A percentile compares a stretch with the other conserved stretches of the same genome.
Evolutionary conservation across 768 basidiomycete genomes (phyloP).

Genomic region (Amanita jacksonii): DNA sequence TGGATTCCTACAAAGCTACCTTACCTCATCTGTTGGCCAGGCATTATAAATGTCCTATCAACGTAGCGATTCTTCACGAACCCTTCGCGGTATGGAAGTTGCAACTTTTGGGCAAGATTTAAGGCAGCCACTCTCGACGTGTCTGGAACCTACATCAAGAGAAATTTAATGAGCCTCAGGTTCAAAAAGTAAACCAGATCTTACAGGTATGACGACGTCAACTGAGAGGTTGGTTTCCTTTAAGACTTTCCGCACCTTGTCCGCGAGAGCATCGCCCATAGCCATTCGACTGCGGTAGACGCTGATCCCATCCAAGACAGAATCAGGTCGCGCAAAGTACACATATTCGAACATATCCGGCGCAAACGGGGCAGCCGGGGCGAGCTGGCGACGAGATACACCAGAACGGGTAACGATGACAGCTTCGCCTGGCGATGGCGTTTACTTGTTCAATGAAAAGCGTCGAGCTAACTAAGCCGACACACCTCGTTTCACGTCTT

Average conservation of each 20-base stretch:
- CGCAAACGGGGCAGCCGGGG: conserved; percentile 65
- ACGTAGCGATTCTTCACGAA: conserved; percentile 99
- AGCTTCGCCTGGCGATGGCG: conserved; percentile 63
- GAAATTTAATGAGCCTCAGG: conserved; percentile 5
- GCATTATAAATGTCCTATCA: conserved; percentile 99
- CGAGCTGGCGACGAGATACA: conserved; percentile 69
- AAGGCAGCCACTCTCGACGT: conserved; percentile 94
- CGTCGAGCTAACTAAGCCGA: background rate
- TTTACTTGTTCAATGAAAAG: background rate
- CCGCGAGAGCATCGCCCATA: conserved; percentile 94
- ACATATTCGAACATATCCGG: conserved; percentile 99
- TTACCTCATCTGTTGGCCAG: conserved; percentile 91
- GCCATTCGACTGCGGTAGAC: conserved; percentile 98
- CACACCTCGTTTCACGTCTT: conserved; percentile 84
- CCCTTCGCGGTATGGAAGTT: conserved; percentile 91
- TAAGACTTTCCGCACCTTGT: conserved; percentile 72
- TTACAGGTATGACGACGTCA: conserved; percentile 94
- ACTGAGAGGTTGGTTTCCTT: conserved; percentile 56
- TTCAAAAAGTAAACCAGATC: conserved; percentile 13
- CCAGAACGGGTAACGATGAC: conserved; percentile 84
- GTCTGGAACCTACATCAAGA: conserved; percentile 67
- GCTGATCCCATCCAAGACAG: conserved; percentile 92
- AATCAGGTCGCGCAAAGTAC: conserved; percentile 97
- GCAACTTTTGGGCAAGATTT: conserved; percentile 85
- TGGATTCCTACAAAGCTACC: background rate